These are phyloP conservation scores for Pichia kluyveri DNA, from an alignment of 805 yeast genomes.

Conservation along the genomic window DNA sequence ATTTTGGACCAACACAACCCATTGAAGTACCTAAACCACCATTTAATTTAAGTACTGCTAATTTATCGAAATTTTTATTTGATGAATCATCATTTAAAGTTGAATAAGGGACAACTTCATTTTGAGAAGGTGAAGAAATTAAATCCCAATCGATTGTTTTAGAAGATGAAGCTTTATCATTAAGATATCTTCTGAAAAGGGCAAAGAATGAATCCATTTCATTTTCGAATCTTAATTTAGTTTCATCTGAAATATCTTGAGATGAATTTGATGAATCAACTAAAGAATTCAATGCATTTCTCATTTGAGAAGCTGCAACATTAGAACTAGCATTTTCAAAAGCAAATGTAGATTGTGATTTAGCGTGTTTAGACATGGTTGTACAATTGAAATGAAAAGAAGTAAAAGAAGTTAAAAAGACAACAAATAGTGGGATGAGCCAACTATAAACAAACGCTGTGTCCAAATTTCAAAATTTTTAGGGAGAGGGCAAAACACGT, in stretches of 20 bases:
- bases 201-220: slow-evolving; percentile 95
- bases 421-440: too few species aligned
- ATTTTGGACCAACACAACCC: slow-evolving; percentile 99
- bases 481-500: too few species aligned
- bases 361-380: slow-evolving; percentile 49
- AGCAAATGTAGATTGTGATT: slow-evolving; percentile 73
- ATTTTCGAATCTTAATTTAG: slow-evolving; percentile 58
- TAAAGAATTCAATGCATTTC: slow-evolving; percentile 85
- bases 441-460: too few species aligned
- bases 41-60: slow-evolving; percentile 92
- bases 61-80: slow-evolving; percentile 51
- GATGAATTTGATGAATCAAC: slow-evolving; percentile 57
- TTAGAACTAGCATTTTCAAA: slow-evolving; percentile 92
- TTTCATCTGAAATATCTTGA: slow-evolving; percentile 29
- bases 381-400: slow-evolving; percentile 12
- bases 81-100: slow-evolving; percentile 33
- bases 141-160: slow-evolving; percentile 88
- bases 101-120: slow-evolving; percentile 79
- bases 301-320: slow-evolving; percentile 96
- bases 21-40: slow-evolving; percentile 99
- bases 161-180: slow-evolving; percentile 81
- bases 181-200: slow-evolving; percentile 82
- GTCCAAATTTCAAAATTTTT: neutral
- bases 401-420: neutral
- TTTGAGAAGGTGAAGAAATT: slow-evolving; percentile 82